Evolutionary conservation across 2,329 filamentous ascomycete species (phyloP), one percentile per base, ranked within the genome.

Genomic region (Diplodia seriata): DNA sequence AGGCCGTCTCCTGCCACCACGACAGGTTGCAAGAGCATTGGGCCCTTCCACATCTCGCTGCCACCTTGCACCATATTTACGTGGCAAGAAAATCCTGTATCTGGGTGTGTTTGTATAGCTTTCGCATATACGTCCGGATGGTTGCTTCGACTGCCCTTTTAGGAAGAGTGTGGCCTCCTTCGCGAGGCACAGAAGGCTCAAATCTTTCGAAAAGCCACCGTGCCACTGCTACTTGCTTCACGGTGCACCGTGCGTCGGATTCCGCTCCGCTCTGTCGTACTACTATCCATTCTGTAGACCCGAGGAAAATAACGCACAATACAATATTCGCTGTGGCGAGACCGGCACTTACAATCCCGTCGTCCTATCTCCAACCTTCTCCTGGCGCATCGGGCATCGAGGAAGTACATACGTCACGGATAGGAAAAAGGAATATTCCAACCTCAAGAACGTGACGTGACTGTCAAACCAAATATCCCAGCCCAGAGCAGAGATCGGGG

Each of bases 231-330:
- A 20, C 40, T n/a, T 20, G 7, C 43, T 11, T 38, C 11, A 11
- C 36, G 8, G 36, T 38, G 36, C 36, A 38, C 36, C 36, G 36
- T 20, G 43, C 43, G 43, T 47, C 43, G n/a, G 43, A 20, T 47
- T 47, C 43, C 43, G 43, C 43, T 47, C 43, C 43, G 43, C 43
- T 47, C 43, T 47, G 43, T 47, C 43, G 43, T 47, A 47, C 43
- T 20, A 20, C 18, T 9, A 20, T 8, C n/a, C 43, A 47, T 20
- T 47, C 9, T 47, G 43, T 14, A 47, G 18, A 8, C 43, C 43
- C 43, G 43, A 47, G n/a, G 26, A 47, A 20, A 47, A 47, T 11
- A 38, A 47, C 43, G 43, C n/a, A 14, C 43, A 11, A 47, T 20
- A 47, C 18, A 43, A 20, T 26, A 26, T 7, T n/a, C 4, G 18